These are phyloP conservation scores for Plenodomus biglobosus DNA, from an alignment of 2,329 filamentous ascomycete genomes.

Conservation along the genomic window DNA sequence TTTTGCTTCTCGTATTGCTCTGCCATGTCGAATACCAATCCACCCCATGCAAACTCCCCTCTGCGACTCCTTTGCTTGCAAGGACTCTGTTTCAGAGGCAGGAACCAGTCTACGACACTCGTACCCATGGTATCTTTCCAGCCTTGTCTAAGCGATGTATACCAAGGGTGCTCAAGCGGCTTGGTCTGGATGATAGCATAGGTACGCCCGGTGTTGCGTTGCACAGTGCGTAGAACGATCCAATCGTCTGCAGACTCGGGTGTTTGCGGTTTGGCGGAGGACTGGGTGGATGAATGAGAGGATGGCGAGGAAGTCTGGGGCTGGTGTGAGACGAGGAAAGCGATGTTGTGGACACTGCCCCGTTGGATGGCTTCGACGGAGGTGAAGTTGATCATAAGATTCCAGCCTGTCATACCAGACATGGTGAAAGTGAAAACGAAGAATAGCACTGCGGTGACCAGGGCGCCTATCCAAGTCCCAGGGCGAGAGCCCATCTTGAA, in stretches of 20 bases:
- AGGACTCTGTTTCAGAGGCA: slow-evolving; percentile 75
- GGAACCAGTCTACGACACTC: slow-evolving; percentile 71
- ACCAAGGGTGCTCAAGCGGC: slow-evolving; percentile 81
- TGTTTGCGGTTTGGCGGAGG: slow-evolving; percentile 11
- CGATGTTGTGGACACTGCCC: slow-evolving; percentile 67
- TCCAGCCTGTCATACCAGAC: slow-evolving; percentile 69
- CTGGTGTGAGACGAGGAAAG: slow-evolving; percentile 57
- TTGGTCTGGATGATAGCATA: slow-evolving; percentile 79
- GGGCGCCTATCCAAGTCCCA: slow-evolving; percentile 59
- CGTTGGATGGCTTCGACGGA: slow-evolving; percentile 76
- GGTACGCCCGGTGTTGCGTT: slow-evolving; percentile 51
- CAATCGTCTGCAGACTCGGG: slow-evolving; percentile 20
- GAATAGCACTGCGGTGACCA: slow-evolving; percentile 72
- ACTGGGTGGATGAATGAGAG: slow-evolving; percentile 13
- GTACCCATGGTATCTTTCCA: slow-evolving; percentile 79
- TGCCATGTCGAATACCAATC: slow-evolving; percentile 52
- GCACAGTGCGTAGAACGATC: slow-evolving; percentile 24
- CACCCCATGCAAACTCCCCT: slow-evolving; percentile 70
- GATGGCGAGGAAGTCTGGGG: slow-evolving; percentile 7
- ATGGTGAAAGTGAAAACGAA: slow-evolving; percentile 79
- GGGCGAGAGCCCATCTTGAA: slow-evolving; percentile 26
- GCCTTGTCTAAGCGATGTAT: slow-evolving; percentile 70
- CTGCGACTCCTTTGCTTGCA: slow-evolving; percentile 68
- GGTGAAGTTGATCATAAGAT: slow-evolving; percentile 73
- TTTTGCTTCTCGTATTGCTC: slow-evolving; percentile 28